phyloP scores from a whole-genome alignment of 257 asterid species.

The Apocynum venetum region DNA sequence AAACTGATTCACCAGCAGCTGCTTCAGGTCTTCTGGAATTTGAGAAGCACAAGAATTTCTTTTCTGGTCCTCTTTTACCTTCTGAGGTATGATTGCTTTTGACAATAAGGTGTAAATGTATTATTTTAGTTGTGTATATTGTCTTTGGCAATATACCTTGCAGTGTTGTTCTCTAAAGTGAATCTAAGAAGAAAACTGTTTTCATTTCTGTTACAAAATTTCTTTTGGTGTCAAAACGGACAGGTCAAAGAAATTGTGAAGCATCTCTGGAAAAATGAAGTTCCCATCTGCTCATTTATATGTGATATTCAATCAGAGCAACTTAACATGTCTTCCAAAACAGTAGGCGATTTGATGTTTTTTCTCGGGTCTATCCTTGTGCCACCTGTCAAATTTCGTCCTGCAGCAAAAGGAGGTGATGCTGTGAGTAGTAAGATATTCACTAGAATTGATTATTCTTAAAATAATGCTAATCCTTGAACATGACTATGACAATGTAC shows the following conservation, averaged over 20 bases:
- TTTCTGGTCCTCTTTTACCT: conserved; percentile 68
- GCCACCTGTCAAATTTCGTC: conserved; percentile 85
- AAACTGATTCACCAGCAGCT: conserved; percentile 34
- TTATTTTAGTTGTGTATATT: conserved; percentile 1
- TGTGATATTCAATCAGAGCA: conserved; percentile 63
- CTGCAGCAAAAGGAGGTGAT: conserved; percentile 81
- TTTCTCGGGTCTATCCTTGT: conserved; percentile 71
- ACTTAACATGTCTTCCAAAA: conserved; percentile 29
- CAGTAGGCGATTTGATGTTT: conserved; percentile 58
- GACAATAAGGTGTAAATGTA: neutral
- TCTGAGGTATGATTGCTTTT: conserved; percentile 56
- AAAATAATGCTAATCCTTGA: neutral
- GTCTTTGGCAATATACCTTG: neutral
- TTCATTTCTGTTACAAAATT: neutral
- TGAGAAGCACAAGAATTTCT: conserved; percentile 25
- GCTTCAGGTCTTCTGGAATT: conserved; percentile 30
- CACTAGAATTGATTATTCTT: conserved; percentile 5
- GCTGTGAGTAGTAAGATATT: conserved; percentile 56
- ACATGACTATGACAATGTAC: conserved; percentile 4
- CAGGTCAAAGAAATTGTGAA: conserved; percentile 69
- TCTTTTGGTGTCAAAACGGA: conserved; percentile 25
- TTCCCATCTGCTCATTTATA: conserved; percentile 63
- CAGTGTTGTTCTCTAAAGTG: neutral
- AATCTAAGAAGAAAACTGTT: neutral
- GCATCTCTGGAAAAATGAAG: conserved; percentile 86